Evolutionary conservation across 2,329 filamentous ascomycete species (phyloP).

Genomic region (Fusarium nanum): DNA sequence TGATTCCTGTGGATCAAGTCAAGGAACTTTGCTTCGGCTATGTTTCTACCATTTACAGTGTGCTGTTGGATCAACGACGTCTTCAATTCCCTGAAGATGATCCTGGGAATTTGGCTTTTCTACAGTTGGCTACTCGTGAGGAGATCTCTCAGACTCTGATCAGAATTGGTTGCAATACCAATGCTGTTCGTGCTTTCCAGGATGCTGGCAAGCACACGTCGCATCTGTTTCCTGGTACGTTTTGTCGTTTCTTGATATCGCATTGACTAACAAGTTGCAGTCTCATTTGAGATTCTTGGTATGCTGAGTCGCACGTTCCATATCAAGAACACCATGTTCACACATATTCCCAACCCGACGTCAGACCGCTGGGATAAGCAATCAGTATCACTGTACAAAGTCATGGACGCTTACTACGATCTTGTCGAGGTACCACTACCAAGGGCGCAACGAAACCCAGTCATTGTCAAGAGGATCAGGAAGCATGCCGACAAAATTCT

Average conservation of each 20-base stretch:
- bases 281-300: slow-evolving; percentile 69
- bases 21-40: slow-evolving; percentile 68
- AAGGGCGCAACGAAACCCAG: slow-evolving; percentile 30
- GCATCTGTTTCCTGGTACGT: slow-evolving; percentile 64
- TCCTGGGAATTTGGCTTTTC: slow-evolving; percentile 54
- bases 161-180: slow-evolving; percentile 65
- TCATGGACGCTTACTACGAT: slow-evolving; percentile 55
- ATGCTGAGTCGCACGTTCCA: slow-evolving; percentile 66
- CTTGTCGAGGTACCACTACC: slow-evolving; percentile 45
- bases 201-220: slow-evolving; percentile 54
- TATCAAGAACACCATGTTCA: slow-evolving; percentile 62
- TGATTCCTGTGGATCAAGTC: slow-evolving; percentile 64
- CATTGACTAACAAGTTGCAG: slow-evolving; percentile 48
- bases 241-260: accelerated
- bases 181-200: slow-evolving; percentile 60
- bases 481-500: slow-evolving; percentile 45
- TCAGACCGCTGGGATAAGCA: slow-evolving; percentile 65
- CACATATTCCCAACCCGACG: slow-evolving; percentile 68
- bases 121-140: slow-evolving; percentile 61
- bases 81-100: slow-evolving; percentile 55
- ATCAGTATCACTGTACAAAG: slow-evolving; percentile 57
- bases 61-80: slow-evolving; percentile 54
- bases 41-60: slow-evolving; percentile 65
- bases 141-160: slow-evolving; percentile 66
- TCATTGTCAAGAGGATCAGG: slow-evolving; percentile 43